phyloP scores from a whole-genome alignment of 2,329 filamentous ascomycete species.

The Thielaviopsis euricoi region DNA sequence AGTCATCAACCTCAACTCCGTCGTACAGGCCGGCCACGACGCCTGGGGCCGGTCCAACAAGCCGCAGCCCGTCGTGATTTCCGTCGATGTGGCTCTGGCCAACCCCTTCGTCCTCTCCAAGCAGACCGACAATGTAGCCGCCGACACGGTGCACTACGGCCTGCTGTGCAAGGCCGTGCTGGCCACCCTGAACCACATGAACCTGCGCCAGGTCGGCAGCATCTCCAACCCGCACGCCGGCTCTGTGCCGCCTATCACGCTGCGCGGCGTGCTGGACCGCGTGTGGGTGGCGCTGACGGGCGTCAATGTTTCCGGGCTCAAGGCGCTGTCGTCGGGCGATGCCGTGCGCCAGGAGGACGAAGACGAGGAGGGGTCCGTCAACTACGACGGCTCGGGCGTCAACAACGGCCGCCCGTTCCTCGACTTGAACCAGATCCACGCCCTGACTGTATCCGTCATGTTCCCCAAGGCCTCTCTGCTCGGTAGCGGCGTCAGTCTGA shows the following conservation, averaged over 20 bases:
- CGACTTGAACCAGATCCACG: slow-evolving; percentile 22
- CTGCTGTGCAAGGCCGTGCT: slow-evolving; percentile 50
- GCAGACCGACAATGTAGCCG: slow-evolving; percentile 39
- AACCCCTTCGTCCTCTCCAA: slow-evolving; percentile 41
- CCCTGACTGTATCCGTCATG: slow-evolving; percentile 34
- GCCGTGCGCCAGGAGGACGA: not conserved
- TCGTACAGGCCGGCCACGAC: slow-evolving; percentile 41
- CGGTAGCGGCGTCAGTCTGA: slow-evolving; percentile 41
- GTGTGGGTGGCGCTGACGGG: slow-evolving; percentile 21
- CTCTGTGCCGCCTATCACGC: slow-evolving; percentile 4
- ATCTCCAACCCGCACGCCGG: not conserved
- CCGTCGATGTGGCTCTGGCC: slow-evolving; percentile 40
- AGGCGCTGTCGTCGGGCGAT: slow-evolving; percentile 2
- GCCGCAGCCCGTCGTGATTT: slow-evolving; percentile 45
- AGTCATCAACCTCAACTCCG: slow-evolving; percentile 44
- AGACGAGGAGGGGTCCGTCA: not conserved
- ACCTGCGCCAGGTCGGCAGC: slow-evolving; percentile 5
- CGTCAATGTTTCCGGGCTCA: slow-evolving; percentile 12
- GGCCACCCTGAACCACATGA: slow-evolving; percentile 23
- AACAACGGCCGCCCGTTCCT: slow-evolving; percentile 18
- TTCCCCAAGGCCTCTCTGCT: slow-evolving; percentile 55
- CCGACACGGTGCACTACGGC: slow-evolving; percentile 65
- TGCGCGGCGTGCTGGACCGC: slow-evolving; percentile 18
- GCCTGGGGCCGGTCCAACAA: slow-evolving; percentile 48
- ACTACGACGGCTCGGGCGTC: not conserved